Conservation (phyloP, 2,329 filamentous ascomycete genomes). For the Colletotrichum shisoi region DNA sequence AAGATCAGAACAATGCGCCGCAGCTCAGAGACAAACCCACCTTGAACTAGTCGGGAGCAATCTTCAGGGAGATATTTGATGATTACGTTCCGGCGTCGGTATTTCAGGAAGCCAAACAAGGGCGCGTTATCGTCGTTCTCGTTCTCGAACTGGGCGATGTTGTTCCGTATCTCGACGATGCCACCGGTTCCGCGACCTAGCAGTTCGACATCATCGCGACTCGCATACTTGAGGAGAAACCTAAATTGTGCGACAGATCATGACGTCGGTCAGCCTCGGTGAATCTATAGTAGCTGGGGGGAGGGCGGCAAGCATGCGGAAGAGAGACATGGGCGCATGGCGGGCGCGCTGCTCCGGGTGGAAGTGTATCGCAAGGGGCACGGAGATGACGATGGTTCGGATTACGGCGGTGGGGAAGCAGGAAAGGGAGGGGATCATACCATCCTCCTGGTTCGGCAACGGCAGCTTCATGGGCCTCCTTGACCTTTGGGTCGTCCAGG, state of each 20-base stretch:
- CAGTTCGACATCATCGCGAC: slow-evolving; percentile 86
- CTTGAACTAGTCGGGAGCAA: slow-evolving; percentile 90
- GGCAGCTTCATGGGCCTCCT: slow-evolving; percentile 83
- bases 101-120: slow-evolving; percentile 89
- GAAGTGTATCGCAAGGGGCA: neutral
- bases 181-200: slow-evolving; percentile 80
- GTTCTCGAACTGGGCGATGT: slow-evolving; percentile 74
- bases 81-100: slow-evolving; percentile 86
- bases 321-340: slow-evolving; percentile 36
- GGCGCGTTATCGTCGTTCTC: slow-evolving; percentile 73
- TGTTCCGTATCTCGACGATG: slow-evolving; percentile 80
- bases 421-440: slow-evolving; percentile 62
- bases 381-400: slow-evolving; percentile 16
- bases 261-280: slow-evolving; percentile 22
- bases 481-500: slow-evolving; percentile 80
- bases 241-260: slow-evolving; percentile 56
- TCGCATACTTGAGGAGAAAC: slow-evolving; percentile 92
- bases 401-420: slow-evolving; percentile 29
- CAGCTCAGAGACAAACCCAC: slow-evolving; percentile 58
- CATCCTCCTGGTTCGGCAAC: slow-evolving; percentile 89
- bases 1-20: slow-evolving; percentile 22
- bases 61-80: slow-evolving; percentile 92
- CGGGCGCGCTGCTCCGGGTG: slow-evolving; percentile 8
- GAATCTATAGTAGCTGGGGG: slow-evolving; percentile 8
- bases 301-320: slow-evolving; percentile 20